Percentiles rank a stretch among this genome's conserved stretches.
Evolutionary conservation across 495 filamentous ascomycete genomes (phyloP).

Genomic region (Penicillium coffeae): DNA sequence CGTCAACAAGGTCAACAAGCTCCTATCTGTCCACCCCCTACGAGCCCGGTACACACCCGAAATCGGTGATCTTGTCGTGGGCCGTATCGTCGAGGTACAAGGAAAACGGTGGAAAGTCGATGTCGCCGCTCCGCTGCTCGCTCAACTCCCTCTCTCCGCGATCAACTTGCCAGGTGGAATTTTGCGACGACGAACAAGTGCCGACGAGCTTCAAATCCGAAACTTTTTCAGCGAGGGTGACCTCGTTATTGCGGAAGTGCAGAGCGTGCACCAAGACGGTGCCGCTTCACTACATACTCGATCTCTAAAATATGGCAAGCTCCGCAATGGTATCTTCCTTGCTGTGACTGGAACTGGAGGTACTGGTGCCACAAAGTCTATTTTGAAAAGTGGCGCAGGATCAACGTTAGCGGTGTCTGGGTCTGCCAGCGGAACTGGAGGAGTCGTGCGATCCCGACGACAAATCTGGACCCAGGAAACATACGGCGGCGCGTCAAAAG

Average conservation of each 20-base stretch:
- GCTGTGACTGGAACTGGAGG: slow-evolving; percentile 76
- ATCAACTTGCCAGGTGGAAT: slow-evolving; percentile 97
- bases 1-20: slow-evolving; percentile 88
- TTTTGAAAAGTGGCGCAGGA: slow-evolving; percentile 29
- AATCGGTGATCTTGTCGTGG: slow-evolving; percentile 92
- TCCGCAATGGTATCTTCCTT: slow-evolving; percentile 87
- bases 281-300: slow-evolving; percentile 84
- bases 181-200: slow-evolving; percentile 80
- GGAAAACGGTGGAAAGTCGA: slow-evolving; percentile 90
- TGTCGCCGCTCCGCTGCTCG: slow-evolving; percentile 77
- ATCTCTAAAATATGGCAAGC: slow-evolving; percentile 86
- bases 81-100: slow-evolving; percentile 89
- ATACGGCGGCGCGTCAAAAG: slow-evolving; percentile 63
- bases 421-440: slow-evolving; percentile 37
- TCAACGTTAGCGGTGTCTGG: slow-evolving; percentile 20
- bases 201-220: slow-evolving; percentile 92
- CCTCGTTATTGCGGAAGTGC: slow-evolving; percentile 85
- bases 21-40: slow-evolving; percentile 82
- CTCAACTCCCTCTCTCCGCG: slow-evolving; percentile 73
- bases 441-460: slow-evolving; percentile 72
- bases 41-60: slow-evolving; percentile 93
- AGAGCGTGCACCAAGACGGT: slow-evolving; percentile 75
- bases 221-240: slow-evolving; percentile 91
- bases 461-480: slow-evolving; percentile 82
- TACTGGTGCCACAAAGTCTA: slow-evolving; percentile 47